Conservation (phyloP, 352 stramenopile genomes). For the Phytophthora macrochlamydospora region DNA sequence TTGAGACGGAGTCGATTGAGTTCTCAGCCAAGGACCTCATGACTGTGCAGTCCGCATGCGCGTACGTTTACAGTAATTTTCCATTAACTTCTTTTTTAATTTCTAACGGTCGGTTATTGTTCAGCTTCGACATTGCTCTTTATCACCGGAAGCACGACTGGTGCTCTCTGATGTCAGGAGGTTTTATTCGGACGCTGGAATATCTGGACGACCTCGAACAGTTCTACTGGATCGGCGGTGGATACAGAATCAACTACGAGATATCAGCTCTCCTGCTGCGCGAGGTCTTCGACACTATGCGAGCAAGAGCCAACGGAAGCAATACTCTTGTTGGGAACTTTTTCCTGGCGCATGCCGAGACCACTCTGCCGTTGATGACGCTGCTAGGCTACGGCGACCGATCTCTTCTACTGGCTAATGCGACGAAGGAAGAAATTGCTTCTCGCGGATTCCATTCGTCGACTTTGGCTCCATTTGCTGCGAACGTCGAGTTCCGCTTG, state of each 20-base stretch:
- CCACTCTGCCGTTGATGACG: conserved; percentile 55
- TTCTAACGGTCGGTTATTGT: neutral
- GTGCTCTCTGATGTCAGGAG: conserved; percentile 46
- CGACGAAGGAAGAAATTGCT: conserved; percentile 31
- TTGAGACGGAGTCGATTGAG: conserved; percentile 25
- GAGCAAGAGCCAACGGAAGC: neutral
- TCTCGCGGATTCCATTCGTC: conserved; percentile 45
- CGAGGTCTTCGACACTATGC: conserved; percentile 42
- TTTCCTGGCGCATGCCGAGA: conserved; percentile 64
- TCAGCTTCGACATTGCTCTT: conserved; percentile 55
- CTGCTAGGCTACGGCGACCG: conserved; percentile 48
- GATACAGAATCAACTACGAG: conserved; percentile 59
- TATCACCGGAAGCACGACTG: conserved; percentile 43
- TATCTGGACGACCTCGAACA: conserved; percentile 50
- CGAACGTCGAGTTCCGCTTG: conserved; percentile 59
- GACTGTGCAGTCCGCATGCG: conserved; percentile 47
- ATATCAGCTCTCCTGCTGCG: conserved; percentile 49
- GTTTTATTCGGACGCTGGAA: conserved; percentile 39
- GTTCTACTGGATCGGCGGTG: conserved; percentile 52
- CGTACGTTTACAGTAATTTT: conserved; percentile 25
- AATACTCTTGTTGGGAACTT: conserved; percentile 38
- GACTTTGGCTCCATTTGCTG: conserved; percentile 47
- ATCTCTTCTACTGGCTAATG: conserved; percentile 32
- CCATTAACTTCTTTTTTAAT: no score
- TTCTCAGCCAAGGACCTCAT: conserved; percentile 40